Evolutionary conservation across 768 basidiomycete genomes (phyloP), one percentile per base, ranked within the genome.

Genomic region (Dentipellis fragilis): DNA sequence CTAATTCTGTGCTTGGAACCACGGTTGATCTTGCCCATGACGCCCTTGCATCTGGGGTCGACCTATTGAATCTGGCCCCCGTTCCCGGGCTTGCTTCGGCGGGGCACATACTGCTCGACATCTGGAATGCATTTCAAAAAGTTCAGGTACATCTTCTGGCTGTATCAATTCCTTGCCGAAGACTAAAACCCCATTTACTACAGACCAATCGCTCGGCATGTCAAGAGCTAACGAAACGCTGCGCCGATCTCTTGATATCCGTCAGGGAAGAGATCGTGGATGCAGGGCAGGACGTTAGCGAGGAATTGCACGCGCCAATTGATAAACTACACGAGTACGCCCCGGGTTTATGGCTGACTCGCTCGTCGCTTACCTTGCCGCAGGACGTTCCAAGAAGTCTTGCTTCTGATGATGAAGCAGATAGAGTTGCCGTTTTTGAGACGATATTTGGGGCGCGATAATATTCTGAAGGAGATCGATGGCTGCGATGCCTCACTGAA

Each of bases 371-470:
- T 6, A 29, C 9, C n/a, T n/a, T 29, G 22, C 50, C 55, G 42
- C 23, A 78, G 77, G 14, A 60, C 79, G 0, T 82, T 78, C 60
- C 55, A 59, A 2, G 51, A 66, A 4, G 76, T 87, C 4, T 70
- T 72, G 38, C 59, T 64, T 2, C 78, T 89, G 58, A 72, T 88
- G 22, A 63, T 72, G 52, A 83, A 80, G 60, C 82, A 88, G 58
- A 70, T 74, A 14, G 72, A 79, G 42, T 71, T 86, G 2, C 85
- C 89, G 0, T 90, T 89, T 70, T 68, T 92, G 59, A 87, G 88
- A 67, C 76, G 87, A 4, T 91, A 87, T 63, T 73, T 92, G 40
- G 81, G 83, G 64, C 79, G 86, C 42, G 83, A 87, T 39, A 87
- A 90, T 58, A 84, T 84, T 29, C 64, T 75, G 16, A 69, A 71